Evolutionary conservation across 2,329 filamentous ascomycete genomes (phyloP).

Genomic region (Capronia americana): DNA sequence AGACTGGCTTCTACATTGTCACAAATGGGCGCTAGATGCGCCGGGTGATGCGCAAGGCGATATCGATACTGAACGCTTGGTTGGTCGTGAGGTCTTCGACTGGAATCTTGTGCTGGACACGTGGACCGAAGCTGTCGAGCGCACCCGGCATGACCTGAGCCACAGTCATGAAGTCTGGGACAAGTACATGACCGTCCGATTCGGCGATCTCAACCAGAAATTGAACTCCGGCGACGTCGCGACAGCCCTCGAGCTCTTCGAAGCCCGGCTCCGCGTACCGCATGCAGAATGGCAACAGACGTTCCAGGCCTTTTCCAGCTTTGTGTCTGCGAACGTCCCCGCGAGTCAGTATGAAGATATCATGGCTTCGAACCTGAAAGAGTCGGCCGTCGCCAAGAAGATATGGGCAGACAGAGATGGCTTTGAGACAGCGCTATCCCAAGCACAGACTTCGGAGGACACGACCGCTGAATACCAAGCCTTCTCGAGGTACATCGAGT

Average conservation of each 20-base stretch:
- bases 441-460: conserved; percentile 60
- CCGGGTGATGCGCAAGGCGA: conserved; percentile 46
- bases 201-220: conserved; percentile 58
- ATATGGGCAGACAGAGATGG: conserved; percentile 60
- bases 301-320: conserved; percentile 64
- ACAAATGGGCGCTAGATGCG: conserved; percentile 57
- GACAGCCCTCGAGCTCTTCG: conserved; percentile 59
- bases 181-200: conserved; percentile 62
- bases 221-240: conserved; percentile 57
- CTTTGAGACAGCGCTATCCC: conserved; percentile 61
- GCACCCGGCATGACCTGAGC: conserved; percentile 66
- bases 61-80: conserved; percentile 61
- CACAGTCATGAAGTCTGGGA: conserved; percentile 69
- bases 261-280: conserved; percentile 62
- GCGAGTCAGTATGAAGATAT: conserved; percentile 56
- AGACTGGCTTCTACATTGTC: conserved; percentile 65
- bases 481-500: conserved; percentile 76
- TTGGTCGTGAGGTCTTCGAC: conserved; percentile 66
- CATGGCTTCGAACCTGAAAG: conserved; percentile 62
- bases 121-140: conserved; percentile 62
- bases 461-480: conserved; percentile 59
- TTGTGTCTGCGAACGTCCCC: conserved; percentile 63
- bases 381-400: conserved; percentile 60
- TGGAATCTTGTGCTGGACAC: conserved; percentile 62
- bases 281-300: conserved; percentile 67